Percentiles rank a stretch among this genome's conserved stretches.
Evolutionary conservation across 768 basidiomycete species (phyloP).

Genomic region (Boletus rex-veris): DNA sequence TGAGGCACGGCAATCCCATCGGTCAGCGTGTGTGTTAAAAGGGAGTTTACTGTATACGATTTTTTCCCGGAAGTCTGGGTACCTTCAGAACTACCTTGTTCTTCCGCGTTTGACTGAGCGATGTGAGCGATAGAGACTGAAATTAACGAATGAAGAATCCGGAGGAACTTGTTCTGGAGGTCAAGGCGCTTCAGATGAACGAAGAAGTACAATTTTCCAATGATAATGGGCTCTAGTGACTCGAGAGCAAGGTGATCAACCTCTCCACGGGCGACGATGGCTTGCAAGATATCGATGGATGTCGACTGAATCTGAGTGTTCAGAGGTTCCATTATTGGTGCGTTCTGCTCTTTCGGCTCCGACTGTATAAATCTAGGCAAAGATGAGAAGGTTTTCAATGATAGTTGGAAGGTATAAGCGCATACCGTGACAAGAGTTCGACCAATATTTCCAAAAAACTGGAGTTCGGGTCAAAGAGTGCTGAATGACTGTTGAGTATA

Average conservation of each 20-base stretch:
- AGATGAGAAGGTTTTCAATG: background rate
- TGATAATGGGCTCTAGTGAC: constrained; percentile 63
- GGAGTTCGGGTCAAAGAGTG: constrained; percentile 47
- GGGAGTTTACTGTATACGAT: constrained; percentile 58
- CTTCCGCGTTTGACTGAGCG: constrained; percentile 30
- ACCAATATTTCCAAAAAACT: constrained; percentile 78
- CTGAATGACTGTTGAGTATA: constrained; percentile 9
- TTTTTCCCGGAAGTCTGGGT: constrained; percentile 28
- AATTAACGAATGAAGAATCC: constrained; percentile 83
- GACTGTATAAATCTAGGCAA: constrained; percentile 66
- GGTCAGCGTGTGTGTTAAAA: constrained; percentile 72
- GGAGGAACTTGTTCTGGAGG: constrained; percentile 89
- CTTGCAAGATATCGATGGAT: constrained; percentile 78
- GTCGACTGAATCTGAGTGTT: constrained; percentile 70
- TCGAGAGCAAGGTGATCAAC: constrained; percentile 57
- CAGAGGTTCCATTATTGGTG: constrained; percentile 51
- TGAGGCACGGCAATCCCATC: constrained; percentile 69
- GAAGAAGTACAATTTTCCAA: constrained; percentile 71
- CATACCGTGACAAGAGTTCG: constrained; percentile 69
- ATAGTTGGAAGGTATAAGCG: constrained; percentile 37
- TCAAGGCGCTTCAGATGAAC: constrained; percentile 71
- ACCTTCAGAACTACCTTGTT: constrained; percentile 34
- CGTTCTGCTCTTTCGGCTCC: constrained; percentile 56
- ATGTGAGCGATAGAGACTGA: constrained; percentile 51
- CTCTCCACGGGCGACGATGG: constrained; percentile 79